A percentile compares a stretch with the other conserved stretches of the same genome.
phyloP scores from a whole-genome alignment of 257 asterid genomes.

The Nicotiana otophora region DNA sequence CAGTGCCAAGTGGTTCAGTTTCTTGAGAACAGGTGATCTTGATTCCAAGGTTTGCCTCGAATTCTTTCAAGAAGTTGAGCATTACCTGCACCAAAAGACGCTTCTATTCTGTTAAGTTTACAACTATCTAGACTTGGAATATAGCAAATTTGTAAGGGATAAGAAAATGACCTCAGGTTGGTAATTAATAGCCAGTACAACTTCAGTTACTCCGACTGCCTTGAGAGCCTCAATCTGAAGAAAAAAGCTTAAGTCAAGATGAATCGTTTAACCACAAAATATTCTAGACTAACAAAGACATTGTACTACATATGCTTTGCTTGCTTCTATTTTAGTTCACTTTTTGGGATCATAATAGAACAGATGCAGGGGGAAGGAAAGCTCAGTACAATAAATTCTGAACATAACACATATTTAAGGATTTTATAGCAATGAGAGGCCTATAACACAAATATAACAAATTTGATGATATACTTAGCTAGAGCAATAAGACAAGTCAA shows the following conservation, averaged over 20 bases:
- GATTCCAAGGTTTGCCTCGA: slow-evolving; percentile 85
- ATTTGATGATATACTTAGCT: neutral
- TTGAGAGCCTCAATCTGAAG: slow-evolving; percentile 77
- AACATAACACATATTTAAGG: neutral
- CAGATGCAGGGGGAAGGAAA: neutral
- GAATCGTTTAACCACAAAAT: slow-evolving; percentile 14
- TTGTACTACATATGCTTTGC: neutral
- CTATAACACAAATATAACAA: neutral
- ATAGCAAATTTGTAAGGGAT: neutral
- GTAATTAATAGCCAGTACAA: slow-evolving; percentile 78
- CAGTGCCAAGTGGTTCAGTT: slow-evolving; percentile 98
- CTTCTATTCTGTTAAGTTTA: neutral
- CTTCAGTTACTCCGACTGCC: slow-evolving; percentile 77
- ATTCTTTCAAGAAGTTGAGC: slow-evolving; percentile 92
- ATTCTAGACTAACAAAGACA: neutral
- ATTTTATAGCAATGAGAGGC: neutral
- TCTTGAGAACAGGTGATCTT: slow-evolving; percentile 94
- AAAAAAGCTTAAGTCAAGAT: neutral
- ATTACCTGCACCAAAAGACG: slow-evolving; percentile 47
- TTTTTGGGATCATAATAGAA: neutral
- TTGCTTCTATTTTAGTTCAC: neutral
- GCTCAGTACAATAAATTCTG: neutral
- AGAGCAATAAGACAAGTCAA: neutral
- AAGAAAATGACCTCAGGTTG: slow-evolving; percentile 64
- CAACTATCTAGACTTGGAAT: neutral